Evolutionary conservation across 208 protist species (phyloP), one percentile per base, ranked within the genome.

Genomic region (Leishmania aethiopica): DNA sequence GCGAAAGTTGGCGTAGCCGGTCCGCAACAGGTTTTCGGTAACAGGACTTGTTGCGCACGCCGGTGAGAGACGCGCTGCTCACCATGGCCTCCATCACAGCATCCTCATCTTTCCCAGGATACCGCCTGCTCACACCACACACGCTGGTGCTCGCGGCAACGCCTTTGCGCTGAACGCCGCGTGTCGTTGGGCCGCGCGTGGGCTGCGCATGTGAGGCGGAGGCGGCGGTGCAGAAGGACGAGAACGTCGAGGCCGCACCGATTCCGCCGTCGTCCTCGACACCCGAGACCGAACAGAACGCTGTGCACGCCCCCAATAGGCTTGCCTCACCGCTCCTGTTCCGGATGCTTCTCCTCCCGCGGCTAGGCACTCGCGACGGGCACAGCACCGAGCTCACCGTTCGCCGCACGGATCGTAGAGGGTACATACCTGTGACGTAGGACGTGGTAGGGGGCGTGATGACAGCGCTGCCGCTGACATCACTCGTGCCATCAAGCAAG

Each of bases 391-490:
- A 53, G 77, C 77, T 81, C 55, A 78, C 32, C 10, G 37, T 85
- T 10, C 77, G 77, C 60, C 77, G 77, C 64, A 71, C 75, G 10
- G 78, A 74, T 10, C 75, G 85, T 35, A 81, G 74, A 0, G 85
- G 78, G 80, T 83, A 83, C 53, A 77, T 81, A 35, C 77, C 85
- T 10, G 81, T 28, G 19, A 77, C 81, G 67, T 80, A 85, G 70
- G 85, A 85, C 8, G 57, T 55, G 25, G 77, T 85, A 22, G 51
- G 69, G 7, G 73, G 35, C 19, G 59, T 49, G 28, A 25, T 40
- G 53, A 15, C 42, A 40, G 40, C 70, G 57, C 57, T 19, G 37
- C 22, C 10, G 4, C 11, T 45, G 3, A 11, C 17, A 75, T 64
- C 57, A 7, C 37, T 35, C 8, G 51, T 28, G 17, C n/a, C 37